These are phyloP conservation scores for Silene latifolia DNA, from an alignment of 148 eudicot genomes.

Conservation along the genomic window DNA sequence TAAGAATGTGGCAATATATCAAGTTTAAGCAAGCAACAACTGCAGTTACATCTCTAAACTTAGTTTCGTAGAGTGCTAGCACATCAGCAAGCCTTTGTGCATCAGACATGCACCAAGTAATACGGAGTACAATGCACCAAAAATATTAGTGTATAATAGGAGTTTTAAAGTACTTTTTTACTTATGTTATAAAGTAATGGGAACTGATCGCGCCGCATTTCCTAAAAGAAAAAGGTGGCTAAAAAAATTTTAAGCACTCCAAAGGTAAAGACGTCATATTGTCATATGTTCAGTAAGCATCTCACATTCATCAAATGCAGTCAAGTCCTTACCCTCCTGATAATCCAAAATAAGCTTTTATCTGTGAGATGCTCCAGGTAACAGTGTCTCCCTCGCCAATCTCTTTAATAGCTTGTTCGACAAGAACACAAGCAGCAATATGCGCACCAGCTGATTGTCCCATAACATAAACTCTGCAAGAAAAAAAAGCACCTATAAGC, in stretches of 20 bases:
- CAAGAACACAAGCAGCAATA: constrained; percentile 80
- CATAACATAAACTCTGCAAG: constrained; percentile 73
- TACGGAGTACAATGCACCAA: no score
- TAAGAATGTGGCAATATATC: no score
- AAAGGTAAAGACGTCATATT: neutral
- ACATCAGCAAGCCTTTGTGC: no score
- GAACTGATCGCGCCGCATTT: no score
- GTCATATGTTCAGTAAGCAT: neutral
- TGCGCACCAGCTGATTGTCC: constrained; percentile 99
- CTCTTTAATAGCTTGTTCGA: constrained; percentile 87
- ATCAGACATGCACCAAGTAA: no score
- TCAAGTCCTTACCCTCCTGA: constrained; percentile 76
- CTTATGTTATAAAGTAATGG: no score
- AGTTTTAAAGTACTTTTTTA: no score
- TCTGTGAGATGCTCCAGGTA: constrained; percentile 83
- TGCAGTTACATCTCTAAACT: no score
- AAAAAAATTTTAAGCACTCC: neutral
- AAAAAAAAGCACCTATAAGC: neutral
- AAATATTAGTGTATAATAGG: no score
- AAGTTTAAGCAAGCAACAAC: no score
- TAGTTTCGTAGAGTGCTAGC: no score
- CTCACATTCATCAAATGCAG: constrained; percentile 9
- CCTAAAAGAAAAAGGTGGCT: neutral
- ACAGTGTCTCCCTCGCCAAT: constrained; percentile 42
- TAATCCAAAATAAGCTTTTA: constrained; percentile 88